phyloP scores from a whole-genome alignment of 129 eudicot genomes.

The Flaveria trinervia region DNA sequence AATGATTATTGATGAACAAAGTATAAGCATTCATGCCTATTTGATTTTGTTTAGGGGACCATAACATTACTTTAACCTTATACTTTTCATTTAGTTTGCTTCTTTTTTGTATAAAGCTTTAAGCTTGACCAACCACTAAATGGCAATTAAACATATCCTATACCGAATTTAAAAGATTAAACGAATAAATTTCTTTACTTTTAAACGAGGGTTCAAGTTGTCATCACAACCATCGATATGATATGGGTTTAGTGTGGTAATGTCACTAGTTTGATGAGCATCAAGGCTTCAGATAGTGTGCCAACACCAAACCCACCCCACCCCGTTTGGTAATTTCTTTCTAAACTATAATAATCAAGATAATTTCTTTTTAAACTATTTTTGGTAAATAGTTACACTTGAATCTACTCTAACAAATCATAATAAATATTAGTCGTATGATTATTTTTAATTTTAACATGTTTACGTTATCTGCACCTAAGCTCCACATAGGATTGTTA shows the following conservation, averaged over 20 bases:
- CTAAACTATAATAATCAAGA: too few species aligned
- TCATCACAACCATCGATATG: not conserved
- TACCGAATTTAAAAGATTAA: not conserved
- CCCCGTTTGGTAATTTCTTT: too few species aligned
- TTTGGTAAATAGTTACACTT: too few species aligned
- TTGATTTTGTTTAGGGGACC: not conserved
- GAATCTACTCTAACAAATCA: too few species aligned
- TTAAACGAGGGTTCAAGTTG: not conserved
- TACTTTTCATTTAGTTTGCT: not conserved
- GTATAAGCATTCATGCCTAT: not conserved
- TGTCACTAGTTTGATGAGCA: not conserved
- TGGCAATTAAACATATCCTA: not conserved
- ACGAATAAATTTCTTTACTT: not conserved
- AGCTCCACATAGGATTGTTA: too few species aligned
- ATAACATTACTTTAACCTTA: not conserved
- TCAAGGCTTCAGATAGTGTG: not conserved
- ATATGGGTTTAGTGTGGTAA: not conserved
- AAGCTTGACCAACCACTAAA: not conserved
- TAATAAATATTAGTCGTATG: too few species aligned
- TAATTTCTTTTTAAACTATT: too few species aligned
- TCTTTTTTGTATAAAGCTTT: not conserved
- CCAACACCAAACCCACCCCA: not conserved
- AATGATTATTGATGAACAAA: slow-evolving; percentile 1
- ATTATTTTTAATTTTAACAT: too few species aligned
- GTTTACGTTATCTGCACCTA: too few species aligned